Conservation (phyloP, 1,284 basidiomycete genomes). For the Microbotryum saponariae region DNA sequence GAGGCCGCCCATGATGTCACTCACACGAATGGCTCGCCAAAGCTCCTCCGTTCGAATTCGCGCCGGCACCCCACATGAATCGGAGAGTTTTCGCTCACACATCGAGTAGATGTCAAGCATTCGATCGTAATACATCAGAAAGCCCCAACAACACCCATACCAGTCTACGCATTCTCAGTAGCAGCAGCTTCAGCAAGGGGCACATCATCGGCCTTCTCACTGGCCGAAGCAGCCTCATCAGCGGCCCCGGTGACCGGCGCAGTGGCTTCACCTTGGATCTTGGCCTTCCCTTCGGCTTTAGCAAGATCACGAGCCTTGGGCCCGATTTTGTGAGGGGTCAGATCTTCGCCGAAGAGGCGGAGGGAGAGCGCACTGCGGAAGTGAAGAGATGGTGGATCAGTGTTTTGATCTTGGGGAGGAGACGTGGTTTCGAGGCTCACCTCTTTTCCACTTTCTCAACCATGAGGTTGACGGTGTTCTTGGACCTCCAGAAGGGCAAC, state of each 20-base stretch:
- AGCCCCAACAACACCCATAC: too few species aligned
- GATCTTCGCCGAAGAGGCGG: conserved; percentile 67
- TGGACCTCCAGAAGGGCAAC: conserved; percentile 85
- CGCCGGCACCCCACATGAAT: too few species aligned
- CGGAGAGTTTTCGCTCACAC: too few species aligned
- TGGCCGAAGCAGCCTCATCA: not conserved
- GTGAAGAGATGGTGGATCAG: not conserved
- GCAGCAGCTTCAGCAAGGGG: too few species aligned
- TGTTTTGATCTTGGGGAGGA: not conserved
- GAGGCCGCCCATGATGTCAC: too few species aligned
- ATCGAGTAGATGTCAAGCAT: too few species aligned
- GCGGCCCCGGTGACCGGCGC: not conserved
- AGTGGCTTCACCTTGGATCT: not conserved
- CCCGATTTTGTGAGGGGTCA: conserved; percentile 46
- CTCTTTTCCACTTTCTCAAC: conserved; percentile 90
- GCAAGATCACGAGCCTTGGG: not conserved
- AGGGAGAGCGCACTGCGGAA: conserved; percentile 59
- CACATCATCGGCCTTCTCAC: too few species aligned
- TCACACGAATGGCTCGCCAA: too few species aligned
- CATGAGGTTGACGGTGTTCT: conserved; percentile 75
- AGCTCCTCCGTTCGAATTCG: too few species aligned
- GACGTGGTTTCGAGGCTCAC: conserved; percentile 44
- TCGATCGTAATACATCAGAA: too few species aligned
- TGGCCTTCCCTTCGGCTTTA: not conserved
- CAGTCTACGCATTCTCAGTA: too few species aligned